These are phyloP conservation scores for Exophiala spinifera DNA, from an alignment of 2,329 filamentous ascomycete genomes.

Conservation along the genomic window DNA sequence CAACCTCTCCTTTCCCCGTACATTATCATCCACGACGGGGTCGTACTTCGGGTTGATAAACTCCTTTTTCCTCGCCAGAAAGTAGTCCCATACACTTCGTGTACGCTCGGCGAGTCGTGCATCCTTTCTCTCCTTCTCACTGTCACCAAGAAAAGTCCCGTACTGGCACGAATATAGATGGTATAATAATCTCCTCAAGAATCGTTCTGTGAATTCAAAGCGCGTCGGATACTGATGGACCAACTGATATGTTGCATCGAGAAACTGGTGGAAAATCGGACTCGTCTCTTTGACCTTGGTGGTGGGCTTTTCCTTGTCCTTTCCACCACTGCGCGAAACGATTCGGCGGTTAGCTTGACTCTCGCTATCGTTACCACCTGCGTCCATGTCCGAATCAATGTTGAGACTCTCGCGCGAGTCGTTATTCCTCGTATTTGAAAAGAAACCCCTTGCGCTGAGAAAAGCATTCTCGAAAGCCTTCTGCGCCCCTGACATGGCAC, in stretches of 20 bases:
- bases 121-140: slow-evolving; percentile 79
- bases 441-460: slow-evolving; percentile 81
- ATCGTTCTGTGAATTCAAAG: slow-evolving; percentile 96
- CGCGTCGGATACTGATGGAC: slow-evolving; percentile 78
- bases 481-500: slow-evolving; percentile 44
- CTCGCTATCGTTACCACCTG: slow-evolving; percentile 51
- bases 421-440: slow-evolving; percentile 63
- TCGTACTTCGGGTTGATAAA: slow-evolving; percentile 84
- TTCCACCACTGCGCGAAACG: slow-evolving; percentile 29
- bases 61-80: slow-evolving; percentile 73
- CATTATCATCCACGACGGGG: slow-evolving; percentile 68
- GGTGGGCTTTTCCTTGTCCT: slow-evolving; percentile 58
- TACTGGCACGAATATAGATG: slow-evolving; percentile 96
- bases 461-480: slow-evolving; percentile 85
- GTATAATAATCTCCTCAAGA: slow-evolving; percentile 82
- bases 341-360: slow-evolving; percentile 37
- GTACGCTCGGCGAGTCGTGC: slow-evolving; percentile 67
- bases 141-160: slow-evolving; percentile 94
- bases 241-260: slow-evolving; percentile 90
- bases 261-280: slow-evolving; percentile 95
- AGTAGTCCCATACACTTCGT: slow-evolving; percentile 93
- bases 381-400: slow-evolving; percentile 59
- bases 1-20: slow-evolving; percentile 75
- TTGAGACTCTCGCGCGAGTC: slow-evolving; percentile 59
- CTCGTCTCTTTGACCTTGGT: slow-evolving; percentile 88